Evolutionary conservation across 371 early-diverging fungal genomes (phyloP), one percentile per base, ranked within the genome.

Genomic region (Rhizopus microsporus): DNA sequence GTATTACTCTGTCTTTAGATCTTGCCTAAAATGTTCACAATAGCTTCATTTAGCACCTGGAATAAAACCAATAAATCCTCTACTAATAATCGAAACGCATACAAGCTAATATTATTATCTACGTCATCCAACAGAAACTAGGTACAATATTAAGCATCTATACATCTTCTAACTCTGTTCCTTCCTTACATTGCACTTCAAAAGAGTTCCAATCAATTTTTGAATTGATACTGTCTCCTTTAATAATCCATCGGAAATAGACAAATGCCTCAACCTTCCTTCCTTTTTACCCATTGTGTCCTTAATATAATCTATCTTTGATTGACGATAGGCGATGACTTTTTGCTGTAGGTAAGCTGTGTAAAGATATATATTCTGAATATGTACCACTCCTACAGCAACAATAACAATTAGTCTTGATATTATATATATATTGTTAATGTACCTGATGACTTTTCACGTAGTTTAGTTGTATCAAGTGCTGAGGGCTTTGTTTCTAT

Each of bases 11-110:
- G 31, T 38, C 17, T 35, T 5, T 17, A 10, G 4, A 8, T 59
- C 70, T 37, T 46, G 88, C 92, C 85, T 47, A 96, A 79, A 57
- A 95, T 90, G 58, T 92, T 89, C 55, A 96, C 92, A 33, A 95
- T 92, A 13, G 91, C 93, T 68, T 94, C 94, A 68, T 96, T 97
- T 72, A 94, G 77, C 3, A 91, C 82, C 68, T 92, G 91, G 71
- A 94, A 96, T 15, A 96, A 77, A 8, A 82, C 80, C 49, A 96
- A 72, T 70, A 94, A 80, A 65, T 97, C 98, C 29, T 90, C 89
- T 16, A 95, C 72, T 17, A 95, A 76, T 51, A 96, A 71, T 13
- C 93, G 78, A 71, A 90, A 95, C 3, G 94, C 92, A 49, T 88
- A 86, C 29, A 93, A 75, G 0, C 94, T 93, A 4, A 94, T 88